Evolutionary conservation across 306 rosid species (phyloP).

Genomic region (Sicyos baderoa): DNA sequence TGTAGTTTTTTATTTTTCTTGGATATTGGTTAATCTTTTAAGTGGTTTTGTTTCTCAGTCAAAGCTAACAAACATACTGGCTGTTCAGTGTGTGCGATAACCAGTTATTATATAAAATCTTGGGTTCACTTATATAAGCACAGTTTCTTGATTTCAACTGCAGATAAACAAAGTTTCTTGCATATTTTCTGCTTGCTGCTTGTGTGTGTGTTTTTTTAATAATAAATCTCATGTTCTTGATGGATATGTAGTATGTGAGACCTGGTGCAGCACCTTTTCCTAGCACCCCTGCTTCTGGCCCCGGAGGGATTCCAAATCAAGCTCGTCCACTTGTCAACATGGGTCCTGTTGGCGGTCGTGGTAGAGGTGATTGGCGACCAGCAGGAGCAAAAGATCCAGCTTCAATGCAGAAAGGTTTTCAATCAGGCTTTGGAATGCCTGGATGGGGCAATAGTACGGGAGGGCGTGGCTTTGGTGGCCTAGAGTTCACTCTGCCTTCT

Average conservation of each 20-base stretch:
- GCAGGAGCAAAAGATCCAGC: constrained; percentile 49
- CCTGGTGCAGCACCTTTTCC: constrained; percentile 85
- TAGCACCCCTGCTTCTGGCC: constrained; percentile 54
- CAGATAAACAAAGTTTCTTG: constrained; percentile 1
- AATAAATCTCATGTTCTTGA: constrained; percentile 13
- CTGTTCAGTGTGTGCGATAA: background rate
- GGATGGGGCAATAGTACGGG: constrained; percentile 68
- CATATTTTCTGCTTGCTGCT: constrained; percentile 1
- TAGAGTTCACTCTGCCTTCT: constrained; percentile 94
- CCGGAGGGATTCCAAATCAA: constrained; percentile 78
- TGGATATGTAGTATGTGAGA: constrained; percentile 70
- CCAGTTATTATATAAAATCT: background rate
- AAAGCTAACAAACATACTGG: background rate
- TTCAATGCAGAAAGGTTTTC: constrained; percentile 69
- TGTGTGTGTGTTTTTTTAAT: background rate
- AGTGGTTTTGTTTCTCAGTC: background rate
- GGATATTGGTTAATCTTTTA: background rate
- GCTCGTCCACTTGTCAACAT: constrained; percentile 60
- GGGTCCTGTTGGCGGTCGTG: constrained; percentile 68
- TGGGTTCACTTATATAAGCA: constrained; percentile 2
- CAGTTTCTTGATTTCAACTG: background rate
- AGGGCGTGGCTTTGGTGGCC: constrained; percentile 87
- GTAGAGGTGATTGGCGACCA: constrained; percentile 99
- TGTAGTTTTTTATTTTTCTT: background rate
- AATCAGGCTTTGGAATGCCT: constrained; percentile 64